These are phyloP conservation scores for Rhypophila decipiens DNA, from an alignment of 495 filamentous ascomycete genomes.

Conservation along the genomic window DNA sequence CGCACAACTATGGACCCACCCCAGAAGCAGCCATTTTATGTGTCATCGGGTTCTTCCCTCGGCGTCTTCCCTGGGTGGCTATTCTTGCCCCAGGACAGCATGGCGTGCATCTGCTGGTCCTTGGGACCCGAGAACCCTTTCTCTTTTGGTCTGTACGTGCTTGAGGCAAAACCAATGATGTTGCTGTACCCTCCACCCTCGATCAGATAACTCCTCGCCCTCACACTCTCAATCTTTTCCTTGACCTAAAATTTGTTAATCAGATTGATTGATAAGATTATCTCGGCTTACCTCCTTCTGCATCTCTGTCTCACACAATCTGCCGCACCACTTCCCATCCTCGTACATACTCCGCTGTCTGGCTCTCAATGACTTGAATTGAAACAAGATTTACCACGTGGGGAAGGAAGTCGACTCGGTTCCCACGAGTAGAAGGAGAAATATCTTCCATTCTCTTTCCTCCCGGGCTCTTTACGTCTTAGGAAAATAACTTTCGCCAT, in stretches of 20 bases:
- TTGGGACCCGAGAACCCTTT: not conserved
- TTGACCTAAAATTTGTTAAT: not conserved
- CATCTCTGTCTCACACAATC: too few relatives aligned
- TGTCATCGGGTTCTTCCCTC: too few relatives aligned
- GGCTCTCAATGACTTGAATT: not conserved
- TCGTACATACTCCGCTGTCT: not conserved
- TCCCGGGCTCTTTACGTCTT: too few relatives aligned
- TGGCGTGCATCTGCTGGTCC: not conserved
- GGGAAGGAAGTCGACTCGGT: too few relatives aligned
- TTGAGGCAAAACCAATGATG: conserved; percentile 6
- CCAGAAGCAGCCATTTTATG: too few relatives aligned
- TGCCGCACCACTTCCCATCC: not conserved
- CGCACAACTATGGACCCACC: too few relatives aligned
- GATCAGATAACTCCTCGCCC: conserved; percentile 16
- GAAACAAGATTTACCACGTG: not conserved
- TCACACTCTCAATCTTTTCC: conserved; percentile 3
- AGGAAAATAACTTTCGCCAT: too few relatives aligned
- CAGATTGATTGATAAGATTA: conserved; percentile 26
- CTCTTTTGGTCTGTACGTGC: too few relatives aligned
- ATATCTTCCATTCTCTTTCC: too few relatives aligned
- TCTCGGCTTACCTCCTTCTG: too few relatives aligned
- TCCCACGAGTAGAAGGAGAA: too few relatives aligned
- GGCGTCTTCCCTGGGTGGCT: too few relatives aligned
- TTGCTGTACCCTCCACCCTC: not conserved
- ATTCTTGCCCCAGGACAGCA: not conserved